Conservation (phyloP, 2,329 filamentous ascomycete species). For the Raffaelea albimanens region DNA sequence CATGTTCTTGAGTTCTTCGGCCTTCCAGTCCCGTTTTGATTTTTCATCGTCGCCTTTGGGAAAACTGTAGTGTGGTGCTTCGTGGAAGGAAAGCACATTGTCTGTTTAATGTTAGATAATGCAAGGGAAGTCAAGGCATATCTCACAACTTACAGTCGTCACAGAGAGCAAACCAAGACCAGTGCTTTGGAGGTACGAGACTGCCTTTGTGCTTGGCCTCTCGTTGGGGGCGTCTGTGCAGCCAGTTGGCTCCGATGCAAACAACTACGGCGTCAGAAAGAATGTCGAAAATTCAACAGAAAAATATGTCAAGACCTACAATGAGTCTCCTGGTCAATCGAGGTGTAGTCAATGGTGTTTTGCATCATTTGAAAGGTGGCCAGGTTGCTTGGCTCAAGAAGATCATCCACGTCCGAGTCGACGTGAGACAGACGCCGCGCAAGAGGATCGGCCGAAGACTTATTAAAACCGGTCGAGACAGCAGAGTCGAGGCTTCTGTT, state of each 20-base stretch:
- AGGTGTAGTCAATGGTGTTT: constrained; percentile 67
- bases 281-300: not conserved
- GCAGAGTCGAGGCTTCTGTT: not conserved
- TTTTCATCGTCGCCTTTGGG: constrained; percentile 14
- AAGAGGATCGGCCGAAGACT: not conserved
- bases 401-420: not conserved
- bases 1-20: constrained; percentile 23
- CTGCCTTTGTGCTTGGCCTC: constrained; percentile 18
- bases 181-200: constrained; percentile 36
- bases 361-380: constrained; percentile 46
- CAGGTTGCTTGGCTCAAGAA: constrained; percentile 16
- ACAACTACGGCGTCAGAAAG: constrained; percentile 38
- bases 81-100: constrained; percentile 62
- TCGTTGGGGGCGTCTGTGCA: constrained; percentile 26
- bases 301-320: constrained; percentile 36
- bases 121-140: not conserved
- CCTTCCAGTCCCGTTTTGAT: constrained; percentile 17
- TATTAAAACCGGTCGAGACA: no score
- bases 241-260: constrained; percentile 63
- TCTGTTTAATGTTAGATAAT: constrained; percentile 27
- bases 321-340: constrained; percentile 57
- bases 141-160: constrained; percentile 50
- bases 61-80: constrained; percentile 32
- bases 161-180: constrained; percentile 64
- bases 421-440: not conserved